These are phyloP conservation scores for Medicago ruthenica DNA, from an alignment of 306 rosid species.

Conservation along the genomic window DNA sequence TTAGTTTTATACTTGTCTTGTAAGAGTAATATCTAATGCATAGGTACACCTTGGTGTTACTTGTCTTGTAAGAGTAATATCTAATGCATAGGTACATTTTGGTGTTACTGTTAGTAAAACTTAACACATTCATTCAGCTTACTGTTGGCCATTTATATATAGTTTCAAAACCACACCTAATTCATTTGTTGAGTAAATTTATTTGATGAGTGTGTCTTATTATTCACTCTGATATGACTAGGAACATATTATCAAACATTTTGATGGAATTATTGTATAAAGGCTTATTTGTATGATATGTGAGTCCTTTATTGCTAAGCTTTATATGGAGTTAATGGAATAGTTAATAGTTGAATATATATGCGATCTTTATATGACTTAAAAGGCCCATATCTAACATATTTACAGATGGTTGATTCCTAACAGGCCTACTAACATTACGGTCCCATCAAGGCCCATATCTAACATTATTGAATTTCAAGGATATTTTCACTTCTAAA, in stretches of 20 bases:
- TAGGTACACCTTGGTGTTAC: constrained; percentile 1
- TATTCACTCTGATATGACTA: not conserved
- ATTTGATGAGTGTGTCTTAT: not conserved
- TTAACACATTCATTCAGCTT: constrained; percentile 1
- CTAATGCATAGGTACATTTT: too few relatives aligned
- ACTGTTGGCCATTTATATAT: not conserved
- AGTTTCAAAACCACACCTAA: constrained; percentile 2
- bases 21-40: not conserved
- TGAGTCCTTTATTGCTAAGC: not conserved
- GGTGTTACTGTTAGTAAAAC: not conserved
- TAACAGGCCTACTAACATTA: too few relatives aligned
- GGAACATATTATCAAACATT: not conserved
- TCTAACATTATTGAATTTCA: not conserved
- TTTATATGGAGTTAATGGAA: not conserved
- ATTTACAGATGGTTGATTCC: not conserved
- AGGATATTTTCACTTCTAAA: not conserved
- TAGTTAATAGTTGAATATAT: not conserved
- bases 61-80: too few relatives aligned
- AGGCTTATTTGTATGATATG: not conserved
- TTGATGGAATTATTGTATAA: not conserved
- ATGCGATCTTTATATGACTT: not conserved
- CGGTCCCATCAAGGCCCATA: too few relatives aligned
- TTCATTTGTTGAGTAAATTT: not conserved
- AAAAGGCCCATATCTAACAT: not conserved
- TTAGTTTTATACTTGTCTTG: not conserved